Percentiles rank a stretch among this genome's conserved stretches.
Evolutionary conservation across 2,329 filamentous ascomycete species (phyloP).

Genomic region (Periglandula ipomoeae): DNA sequence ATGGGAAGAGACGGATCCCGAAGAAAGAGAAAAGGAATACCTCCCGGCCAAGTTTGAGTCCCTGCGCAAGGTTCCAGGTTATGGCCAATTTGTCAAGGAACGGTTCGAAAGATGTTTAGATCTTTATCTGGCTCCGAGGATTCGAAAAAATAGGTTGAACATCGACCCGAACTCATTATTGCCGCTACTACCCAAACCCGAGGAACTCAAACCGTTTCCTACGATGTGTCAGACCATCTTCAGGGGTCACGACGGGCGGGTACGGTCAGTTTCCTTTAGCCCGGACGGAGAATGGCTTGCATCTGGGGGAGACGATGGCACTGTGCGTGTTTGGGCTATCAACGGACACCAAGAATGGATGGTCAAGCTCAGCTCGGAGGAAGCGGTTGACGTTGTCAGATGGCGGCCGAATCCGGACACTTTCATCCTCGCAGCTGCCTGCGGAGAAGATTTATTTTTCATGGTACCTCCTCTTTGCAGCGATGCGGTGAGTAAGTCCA

Average conservation of each 20-base stretch:
- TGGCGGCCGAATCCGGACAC: constrained; percentile 83
- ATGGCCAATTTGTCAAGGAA: constrained; percentile 84
- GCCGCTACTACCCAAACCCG: constrained; percentile 84
- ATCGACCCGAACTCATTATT: constrained; percentile 91
- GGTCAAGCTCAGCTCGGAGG: constrained; percentile 66
- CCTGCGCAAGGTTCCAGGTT: constrained; percentile 84
- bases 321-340: constrained; percentile 82
- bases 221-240: constrained; percentile 83
- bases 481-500: constrained; percentile 62
- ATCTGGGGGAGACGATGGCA: constrained; percentile 90
- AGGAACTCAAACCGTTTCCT: constrained; percentile 91
- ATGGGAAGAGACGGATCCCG: constrained; percentile 81
- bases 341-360: constrained; percentile 86
- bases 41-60: constrained; percentile 75
- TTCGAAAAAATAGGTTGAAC: constrained; percentile 89
- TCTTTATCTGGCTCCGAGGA: constrained; percentile 84
- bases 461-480: constrained; percentile 68
- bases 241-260: constrained; percentile 78
- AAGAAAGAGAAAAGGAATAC: constrained; percentile 85
- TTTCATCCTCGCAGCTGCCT: constrained; percentile 72
- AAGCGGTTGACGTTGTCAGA: constrained; percentile 73
- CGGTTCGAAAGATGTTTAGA: constrained; percentile 93
- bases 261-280: constrained; percentile 77
- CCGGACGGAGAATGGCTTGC: constrained; percentile 80
- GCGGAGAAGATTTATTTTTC: constrained; percentile 78